phyloP scores from a whole-genome alignment of 306 rosid genomes.

The Lathyrus sativus region DNA sequence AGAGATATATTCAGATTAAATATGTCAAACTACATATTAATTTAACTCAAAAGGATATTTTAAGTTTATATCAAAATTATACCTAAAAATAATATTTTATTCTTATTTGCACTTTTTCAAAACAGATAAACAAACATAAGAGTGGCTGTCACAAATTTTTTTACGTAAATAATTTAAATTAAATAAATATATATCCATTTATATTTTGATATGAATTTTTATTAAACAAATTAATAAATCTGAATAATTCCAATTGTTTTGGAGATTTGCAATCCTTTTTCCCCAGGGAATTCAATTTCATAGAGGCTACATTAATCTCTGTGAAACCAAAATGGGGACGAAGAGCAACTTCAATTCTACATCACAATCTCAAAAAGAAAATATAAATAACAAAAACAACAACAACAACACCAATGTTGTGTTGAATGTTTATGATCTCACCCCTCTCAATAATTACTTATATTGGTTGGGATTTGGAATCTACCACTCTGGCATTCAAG shows the following conservation, averaged over 20 bases:
- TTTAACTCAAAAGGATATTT: too few relatives aligned
- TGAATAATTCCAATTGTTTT: not conserved
- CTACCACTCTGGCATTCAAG: constrained; percentile 94
- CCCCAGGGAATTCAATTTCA: constrained; percentile 22
- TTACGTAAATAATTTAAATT: too few relatives aligned
- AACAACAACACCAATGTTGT: constrained; percentile 46
- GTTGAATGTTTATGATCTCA: constrained; percentile 87
- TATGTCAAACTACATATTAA: too few relatives aligned
- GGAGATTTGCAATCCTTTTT: constrained; percentile 27
- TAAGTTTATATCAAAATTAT: too few relatives aligned
- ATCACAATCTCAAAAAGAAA: constrained; percentile 37
- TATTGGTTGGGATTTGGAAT: constrained; percentile 90
- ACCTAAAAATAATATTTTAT: too few relatives aligned
- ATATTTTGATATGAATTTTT: too few relatives aligned
- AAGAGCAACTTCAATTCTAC: constrained; percentile 42
- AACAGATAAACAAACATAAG: too few relatives aligned
- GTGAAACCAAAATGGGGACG: constrained; percentile 53
- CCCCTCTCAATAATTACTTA: constrained; percentile 73
- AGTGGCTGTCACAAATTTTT: too few relatives aligned
- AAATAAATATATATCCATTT: too few relatives aligned
- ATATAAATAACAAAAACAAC: constrained; percentile 21
- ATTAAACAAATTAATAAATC: constrained; percentile 24
- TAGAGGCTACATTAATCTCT: constrained; percentile 17
- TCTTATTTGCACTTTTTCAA: too few relatives aligned
- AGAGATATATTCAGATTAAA: too few relatives aligned